A percentile compares a stretch with the other conserved stretches of the same genome.
phyloP scores from a whole-genome alignment of 2,329 filamentous ascomycete genomes.

The Exophiala mesophila region DNA sequence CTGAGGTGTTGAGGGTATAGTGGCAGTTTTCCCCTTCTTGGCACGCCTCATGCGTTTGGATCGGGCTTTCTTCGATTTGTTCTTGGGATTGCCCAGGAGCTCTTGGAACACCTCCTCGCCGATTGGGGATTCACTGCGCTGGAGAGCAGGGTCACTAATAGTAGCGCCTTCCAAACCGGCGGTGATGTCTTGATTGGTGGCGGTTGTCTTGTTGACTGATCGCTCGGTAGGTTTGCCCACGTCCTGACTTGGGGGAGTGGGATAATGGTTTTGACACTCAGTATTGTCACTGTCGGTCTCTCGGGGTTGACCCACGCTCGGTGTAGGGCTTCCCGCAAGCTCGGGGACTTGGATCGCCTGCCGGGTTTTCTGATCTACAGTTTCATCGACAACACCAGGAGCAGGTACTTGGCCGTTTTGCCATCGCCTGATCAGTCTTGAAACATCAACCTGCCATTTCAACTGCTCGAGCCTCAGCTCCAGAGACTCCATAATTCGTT shows the following conservation, averaged over 20 bases:
- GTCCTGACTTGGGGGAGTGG: not conserved
- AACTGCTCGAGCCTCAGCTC: conserved; percentile 50
- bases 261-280: not conserved
- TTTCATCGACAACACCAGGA: conserved; percentile 20
- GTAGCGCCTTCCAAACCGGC: not conserved
- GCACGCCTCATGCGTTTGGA: not conserved
- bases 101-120: conserved; percentile 9
- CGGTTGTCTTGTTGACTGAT: not conserved
- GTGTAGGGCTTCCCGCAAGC: conserved; percentile 6
- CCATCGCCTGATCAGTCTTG: conserved; percentile 38
- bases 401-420: conserved; percentile 20
- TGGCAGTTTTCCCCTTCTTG: not conserved
- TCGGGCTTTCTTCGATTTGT: not conserved
- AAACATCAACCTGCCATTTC: conserved; percentile 46
- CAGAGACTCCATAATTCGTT: conserved; percentile 45
- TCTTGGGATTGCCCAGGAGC: conserved; percentile 1
- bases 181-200: not conserved
- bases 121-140: conserved; percentile 12
- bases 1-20: conserved; percentile 10
- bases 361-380: conserved; percentile 20
- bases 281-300: not conserved
- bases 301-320: conserved; percentile 9
- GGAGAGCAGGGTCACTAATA: not conserved
- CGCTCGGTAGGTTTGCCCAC: not conserved
- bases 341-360: conserved; percentile 5